Conservation (phyloP, 495 filamentous ascomycete genomes). For the Chlorociboria aeruginascens region DNA sequence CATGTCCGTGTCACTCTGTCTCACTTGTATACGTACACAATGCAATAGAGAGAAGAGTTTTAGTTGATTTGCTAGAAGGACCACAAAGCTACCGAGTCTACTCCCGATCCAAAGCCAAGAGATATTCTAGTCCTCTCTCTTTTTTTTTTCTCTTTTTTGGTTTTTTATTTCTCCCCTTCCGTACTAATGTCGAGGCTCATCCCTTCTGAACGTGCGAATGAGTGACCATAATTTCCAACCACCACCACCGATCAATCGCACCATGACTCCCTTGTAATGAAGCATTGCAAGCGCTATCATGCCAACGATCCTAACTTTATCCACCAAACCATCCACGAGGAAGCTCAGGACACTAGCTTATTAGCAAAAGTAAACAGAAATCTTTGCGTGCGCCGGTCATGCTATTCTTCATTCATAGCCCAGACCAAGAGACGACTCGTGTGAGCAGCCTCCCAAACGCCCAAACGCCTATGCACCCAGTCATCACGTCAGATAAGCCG, state of each 20-base stretch:
- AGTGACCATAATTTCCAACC: slow-evolving; percentile 9
- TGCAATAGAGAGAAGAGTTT: slow-evolving; percentile 1
- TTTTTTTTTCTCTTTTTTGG: slow-evolving; percentile 2
- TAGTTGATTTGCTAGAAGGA: slow-evolving; percentile 4
- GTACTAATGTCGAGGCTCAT: slow-evolving; percentile 5
- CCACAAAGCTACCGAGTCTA: slow-evolving; percentile 10
- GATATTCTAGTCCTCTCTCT: background rate
- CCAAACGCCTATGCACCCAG: slow-evolving; percentile 15
- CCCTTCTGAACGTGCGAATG: slow-evolving; percentile 6
- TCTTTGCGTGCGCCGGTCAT: slow-evolving; percentile 19
- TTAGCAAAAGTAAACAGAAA: slow-evolving; percentile 6
- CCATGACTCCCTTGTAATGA: slow-evolving; percentile 2
- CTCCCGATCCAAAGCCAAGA: slow-evolving; percentile 9
- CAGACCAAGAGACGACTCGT: slow-evolving; percentile 16
- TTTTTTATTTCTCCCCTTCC: slow-evolving; percentile 2
- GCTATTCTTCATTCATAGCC: slow-evolving; percentile 15
- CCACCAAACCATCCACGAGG: slow-evolving; percentile 7
- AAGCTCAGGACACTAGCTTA: slow-evolving; percentile 8
- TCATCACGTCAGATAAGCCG: slow-evolving; percentile 19
- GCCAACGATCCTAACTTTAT: slow-evolving; percentile 2
- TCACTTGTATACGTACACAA: background rate
- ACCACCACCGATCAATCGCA: slow-evolving; percentile 1
- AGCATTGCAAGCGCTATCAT: slow-evolving; percentile 4
- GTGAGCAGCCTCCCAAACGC: slow-evolving; percentile 12
- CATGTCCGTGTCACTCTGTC: background rate